phyloP scores from a whole-genome alignment of 495 filamentous ascomycete species.

The Geopyxis carbonaria region DNA sequence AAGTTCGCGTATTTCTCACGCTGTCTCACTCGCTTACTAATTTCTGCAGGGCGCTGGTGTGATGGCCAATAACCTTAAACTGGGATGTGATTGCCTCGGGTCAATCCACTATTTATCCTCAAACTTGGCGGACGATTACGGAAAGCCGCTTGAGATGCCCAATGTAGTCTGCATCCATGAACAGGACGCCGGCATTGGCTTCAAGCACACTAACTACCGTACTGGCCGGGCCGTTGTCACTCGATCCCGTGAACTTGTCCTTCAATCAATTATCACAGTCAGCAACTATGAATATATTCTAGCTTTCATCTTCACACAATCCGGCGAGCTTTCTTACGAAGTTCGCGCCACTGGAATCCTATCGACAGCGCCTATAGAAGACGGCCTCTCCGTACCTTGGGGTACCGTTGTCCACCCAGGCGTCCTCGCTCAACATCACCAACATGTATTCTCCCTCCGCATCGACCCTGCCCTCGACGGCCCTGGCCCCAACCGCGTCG shows the following conservation, averaged over 20 bases:
- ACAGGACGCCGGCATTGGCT: conserved; percentile 55
- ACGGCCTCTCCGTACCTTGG: conserved; percentile 49
- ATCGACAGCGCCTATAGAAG: conserved; percentile 64
- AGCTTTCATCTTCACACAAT: conserved; percentile 71
- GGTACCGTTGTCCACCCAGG: conserved; percentile 79
- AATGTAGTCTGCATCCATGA: conserved; percentile 71
- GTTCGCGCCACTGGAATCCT: conserved; percentile 75
- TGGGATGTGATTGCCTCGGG: conserved; percentile 57
- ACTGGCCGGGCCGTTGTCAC: conserved; percentile 49
- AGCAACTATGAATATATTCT: conserved; percentile 58
- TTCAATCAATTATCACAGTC: conserved; percentile 47
- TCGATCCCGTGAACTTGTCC: conserved; percentile 51
- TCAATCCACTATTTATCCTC: conserved; percentile 57
- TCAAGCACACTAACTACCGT: conserved; percentile 73
- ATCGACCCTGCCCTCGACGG: conserved; percentile 73
- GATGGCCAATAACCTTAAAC: conserved; percentile 56
- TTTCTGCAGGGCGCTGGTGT: conserved; percentile 41
- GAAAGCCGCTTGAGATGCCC: conserved; percentile 41
- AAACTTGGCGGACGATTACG: conserved; percentile 37
- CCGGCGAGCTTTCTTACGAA: conserved; percentile 64
- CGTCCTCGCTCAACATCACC: conserved; percentile 55
- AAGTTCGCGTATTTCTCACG: conserved; percentile 6
- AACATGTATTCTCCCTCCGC: conserved; percentile 81
- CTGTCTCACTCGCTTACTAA: conserved; percentile 11
- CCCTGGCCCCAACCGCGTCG: conserved; percentile 48